These are phyloP conservation scores for Selaginella tamariscina DNA, from an alignment of 75 land plant genomes.

Conservation along the genomic window DNA sequence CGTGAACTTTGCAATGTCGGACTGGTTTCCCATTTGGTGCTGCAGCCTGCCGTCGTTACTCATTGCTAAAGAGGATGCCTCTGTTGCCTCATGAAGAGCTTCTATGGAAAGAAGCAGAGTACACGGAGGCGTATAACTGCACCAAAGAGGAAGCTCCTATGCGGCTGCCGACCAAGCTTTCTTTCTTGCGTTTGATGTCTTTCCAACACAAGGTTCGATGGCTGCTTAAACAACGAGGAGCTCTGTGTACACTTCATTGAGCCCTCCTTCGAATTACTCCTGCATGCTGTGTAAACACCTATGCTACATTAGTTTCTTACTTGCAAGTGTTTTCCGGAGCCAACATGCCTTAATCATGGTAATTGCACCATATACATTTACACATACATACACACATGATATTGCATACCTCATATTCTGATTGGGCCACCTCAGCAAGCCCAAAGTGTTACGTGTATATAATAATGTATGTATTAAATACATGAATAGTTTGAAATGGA, in stretches of 20 bases:
- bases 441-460: no score
- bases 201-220: constrained; percentile 54
- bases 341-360: constrained; percentile 86
- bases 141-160: constrained; percentile 12
- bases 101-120: constrained; percentile 74
- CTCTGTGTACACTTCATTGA: constrained; percentile 17
- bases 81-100: constrained; percentile 82
- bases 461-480: no score
- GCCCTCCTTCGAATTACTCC: constrained; percentile 27
- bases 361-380: no score
- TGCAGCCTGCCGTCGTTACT: constrained; percentile 69
- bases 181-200: constrained; percentile 59
- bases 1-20: constrained; percentile 82
- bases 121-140: constrained; percentile 15
- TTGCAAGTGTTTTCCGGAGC: constrained; percentile 45
- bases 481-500: no score
- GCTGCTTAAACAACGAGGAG: constrained; percentile 39
- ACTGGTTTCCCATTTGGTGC: constrained; percentile 90
- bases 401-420: no score
- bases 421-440: no score
- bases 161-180: constrained; percentile 29
- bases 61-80: constrained; percentile 59
- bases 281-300: constrained; percentile 71
- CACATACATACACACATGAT: no score
- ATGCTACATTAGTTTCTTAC: constrained; percentile 59